A percentile compares a stretch with the other conserved stretches of the same genome.
Conservation (phyloP, 2,329 filamentous ascomycete genomes). For the Stagonosporopsis vannaccii region DNA sequence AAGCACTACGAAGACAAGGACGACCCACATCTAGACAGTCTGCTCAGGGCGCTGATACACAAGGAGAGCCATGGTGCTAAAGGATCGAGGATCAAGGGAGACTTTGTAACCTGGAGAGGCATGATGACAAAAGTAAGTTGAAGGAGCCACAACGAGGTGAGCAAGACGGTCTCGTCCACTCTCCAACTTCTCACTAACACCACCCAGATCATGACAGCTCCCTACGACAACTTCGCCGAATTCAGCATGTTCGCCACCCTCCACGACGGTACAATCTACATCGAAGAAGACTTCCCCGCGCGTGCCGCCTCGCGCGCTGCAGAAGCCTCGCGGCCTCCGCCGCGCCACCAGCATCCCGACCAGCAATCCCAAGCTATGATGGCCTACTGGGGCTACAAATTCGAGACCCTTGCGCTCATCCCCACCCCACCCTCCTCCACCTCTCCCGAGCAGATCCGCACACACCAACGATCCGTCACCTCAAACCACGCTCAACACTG, state of each 20-base stretch:
- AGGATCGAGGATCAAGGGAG: slow-evolving; percentile 72
- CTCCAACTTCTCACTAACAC: slow-evolving; percentile 6
- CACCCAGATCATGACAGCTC: slow-evolving; percentile 78
- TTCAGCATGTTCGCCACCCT: slow-evolving; percentile 97
- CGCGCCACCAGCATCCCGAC: slow-evolving; percentile 55
- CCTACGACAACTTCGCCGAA: slow-evolving; percentile 79
- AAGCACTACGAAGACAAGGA: slow-evolving; percentile 78
- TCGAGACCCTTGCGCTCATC: slow-evolving; percentile 84
- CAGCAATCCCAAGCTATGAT: slow-evolving; percentile 77
- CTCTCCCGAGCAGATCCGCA: slow-evolving; percentile 78
- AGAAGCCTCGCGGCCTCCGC: slow-evolving; percentile 38
- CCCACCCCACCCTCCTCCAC: slow-evolving; percentile 81
- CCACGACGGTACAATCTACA: slow-evolving; percentile 81
- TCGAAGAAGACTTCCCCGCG: slow-evolving; percentile 86
- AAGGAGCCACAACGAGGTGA: slow-evolving; percentile 20
- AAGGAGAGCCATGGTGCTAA: slow-evolving; percentile 69
- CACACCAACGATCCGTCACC: slow-evolving; percentile 72
- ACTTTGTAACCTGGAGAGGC: slow-evolving; percentile 91
- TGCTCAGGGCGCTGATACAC: slow-evolving; percentile 77
- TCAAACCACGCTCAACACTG: slow-evolving; percentile 96
- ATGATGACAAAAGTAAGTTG: slow-evolving; percentile 92
- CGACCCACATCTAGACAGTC: slow-evolving; percentile 87
- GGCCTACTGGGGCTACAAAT: slow-evolving; percentile 98
- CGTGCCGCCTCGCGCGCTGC: slow-evolving; percentile 69
- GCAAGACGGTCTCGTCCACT: slow-evolving; percentile 15